Base-by-base conservation (phyloP, 495 filamentous ascomycete genomes). In the Xylaria castorea region DNA sequence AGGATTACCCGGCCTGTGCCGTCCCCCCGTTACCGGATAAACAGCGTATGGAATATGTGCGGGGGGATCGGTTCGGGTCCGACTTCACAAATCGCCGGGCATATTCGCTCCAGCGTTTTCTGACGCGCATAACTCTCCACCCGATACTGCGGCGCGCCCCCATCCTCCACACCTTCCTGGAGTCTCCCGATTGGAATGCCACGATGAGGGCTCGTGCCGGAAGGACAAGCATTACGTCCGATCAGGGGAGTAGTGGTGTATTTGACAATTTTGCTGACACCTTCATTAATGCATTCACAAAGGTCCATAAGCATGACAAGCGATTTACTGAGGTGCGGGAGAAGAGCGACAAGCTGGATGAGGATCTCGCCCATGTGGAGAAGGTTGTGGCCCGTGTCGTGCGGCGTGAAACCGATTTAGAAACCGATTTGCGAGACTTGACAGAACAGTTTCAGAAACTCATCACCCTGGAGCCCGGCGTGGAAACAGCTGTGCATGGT, bases 11-110 rank as follows among this genome's bases (percentile, higher is more conserved):
- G 42, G 92, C 91, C 79, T 94, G 90, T 83, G 97, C 96, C 53
- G 94, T 99, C 16, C 96, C 96, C 50, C 96, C 96, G 61, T 85
- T 98, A 71, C 96, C 96, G 58, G 96, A 98, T 81, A 99, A 99
- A 83, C 95, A 98, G 86, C 97, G 97, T 80, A 96, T 99, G 93
- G 93, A 96, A 77, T 97, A 98, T 77, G 97, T 98, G 46, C 92
- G 94, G 65, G 97, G 97, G 66, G 95, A 98, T 82, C 91, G 96
- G 51, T 99, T 99, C 81, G 94, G 94, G 2, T 81, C 91, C 20
- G 97, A 98, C 79, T 99, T 99, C 81, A 98, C 94, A n/a, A 86
- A 89, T 42, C 89, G 96, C 27, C 90, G 96, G 42, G 94, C 93
- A 40, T 93, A 94, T 85, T 98, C 95, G 22, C 85, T 99, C 65